These are phyloP conservation scores for Xylaria bambusicola DNA, from an alignment of 495 filamentous ascomycete species.

Conservation along the genomic window DNA sequence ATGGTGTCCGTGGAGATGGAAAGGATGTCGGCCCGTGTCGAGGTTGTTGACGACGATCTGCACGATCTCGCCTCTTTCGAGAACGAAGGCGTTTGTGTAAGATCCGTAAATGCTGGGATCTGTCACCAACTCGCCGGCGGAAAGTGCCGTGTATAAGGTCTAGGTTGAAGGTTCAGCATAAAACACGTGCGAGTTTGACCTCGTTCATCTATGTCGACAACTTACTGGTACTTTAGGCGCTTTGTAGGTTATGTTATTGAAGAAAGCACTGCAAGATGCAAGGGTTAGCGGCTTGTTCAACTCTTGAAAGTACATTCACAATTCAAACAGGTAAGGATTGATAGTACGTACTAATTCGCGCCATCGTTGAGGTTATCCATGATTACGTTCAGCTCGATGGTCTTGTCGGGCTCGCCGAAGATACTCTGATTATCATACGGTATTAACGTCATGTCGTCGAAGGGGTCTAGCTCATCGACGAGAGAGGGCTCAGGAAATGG, in stretches of 20 bases:
- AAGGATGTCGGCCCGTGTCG: conserved; percentile 74
- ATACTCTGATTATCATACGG: conserved; percentile 64
- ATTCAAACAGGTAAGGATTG: not conserved
- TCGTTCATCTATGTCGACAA: no score
- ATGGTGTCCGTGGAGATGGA: conserved; percentile 84
- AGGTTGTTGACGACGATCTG: conserved; percentile 82
- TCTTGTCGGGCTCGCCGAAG: conserved; percentile 58
- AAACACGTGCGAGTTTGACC: no score
- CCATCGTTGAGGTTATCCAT: conserved; percentile 76
- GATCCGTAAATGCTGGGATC: conserved; percentile 71
- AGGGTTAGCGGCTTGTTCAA: no score
- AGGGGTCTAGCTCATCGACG: conserved; percentile 61
- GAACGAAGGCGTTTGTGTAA: conserved; percentile 68
- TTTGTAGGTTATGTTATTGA: conserved; percentile 79
- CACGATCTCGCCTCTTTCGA: conserved; percentile 67
- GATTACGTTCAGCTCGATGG: conserved; percentile 62
- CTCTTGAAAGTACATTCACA: no score
- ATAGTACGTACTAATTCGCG: conserved; percentile 64
- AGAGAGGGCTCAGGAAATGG: conserved; percentile 57
- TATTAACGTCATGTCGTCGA: conserved; percentile 73
- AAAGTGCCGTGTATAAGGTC: conserved; percentile 76
- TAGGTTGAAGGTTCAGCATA: no score
- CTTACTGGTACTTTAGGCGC: conserved; percentile 76
- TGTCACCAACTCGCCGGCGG: conserved; percentile 61
- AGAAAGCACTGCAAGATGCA: conserved; percentile 80